Evolutionary conservation across 2,329 filamentous ascomycete species (phyloP).

Genomic region (Trichoderma guizhouense): DNA sequence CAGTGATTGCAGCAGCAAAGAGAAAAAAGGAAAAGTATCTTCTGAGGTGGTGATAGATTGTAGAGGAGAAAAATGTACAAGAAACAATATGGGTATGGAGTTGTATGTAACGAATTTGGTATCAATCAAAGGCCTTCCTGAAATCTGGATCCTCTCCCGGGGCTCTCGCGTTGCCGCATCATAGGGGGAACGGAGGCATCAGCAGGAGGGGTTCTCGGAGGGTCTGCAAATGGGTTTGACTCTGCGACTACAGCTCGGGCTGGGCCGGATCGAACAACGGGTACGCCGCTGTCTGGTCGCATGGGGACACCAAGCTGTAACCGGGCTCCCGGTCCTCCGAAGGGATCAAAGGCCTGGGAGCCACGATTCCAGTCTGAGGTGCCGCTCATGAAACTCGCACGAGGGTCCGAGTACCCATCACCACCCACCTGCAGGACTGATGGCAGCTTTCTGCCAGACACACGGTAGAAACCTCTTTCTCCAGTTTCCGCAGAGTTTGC

Average conservation of each 20-base stretch:
- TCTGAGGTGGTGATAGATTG: not conserved
- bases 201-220: constrained; percentile 26
- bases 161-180: constrained; percentile 33
- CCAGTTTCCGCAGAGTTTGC: constrained; percentile 34
- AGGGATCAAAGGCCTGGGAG: constrained; percentile 45
- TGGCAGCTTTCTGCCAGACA: constrained; percentile 62
- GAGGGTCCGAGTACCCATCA: constrained; percentile 58
- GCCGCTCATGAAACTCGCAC: constrained; percentile 44
- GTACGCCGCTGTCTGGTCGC: constrained; percentile 57
- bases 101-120: not conserved
- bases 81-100: constrained; percentile 2
- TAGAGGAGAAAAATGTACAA: constrained; percentile 1
- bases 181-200: constrained; percentile 39
- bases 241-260: constrained; percentile 60
- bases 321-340: constrained; percentile 34
- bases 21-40: not conserved
- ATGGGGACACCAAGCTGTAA: constrained; percentile 56
- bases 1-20: not conserved
- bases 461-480: constrained; percentile 61
- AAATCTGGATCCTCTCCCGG: constrained; percentile 37
- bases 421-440: constrained; percentile 61
- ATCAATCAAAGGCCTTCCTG: constrained; percentile 38
- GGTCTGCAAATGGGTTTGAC: constrained; percentile 45
- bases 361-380: constrained; percentile 53
- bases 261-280: constrained; percentile 63